Base-by-base conservation (phyloP, 2,329 filamentous ascomycete species). In the Sporothrix pseudoabietina region DNA sequence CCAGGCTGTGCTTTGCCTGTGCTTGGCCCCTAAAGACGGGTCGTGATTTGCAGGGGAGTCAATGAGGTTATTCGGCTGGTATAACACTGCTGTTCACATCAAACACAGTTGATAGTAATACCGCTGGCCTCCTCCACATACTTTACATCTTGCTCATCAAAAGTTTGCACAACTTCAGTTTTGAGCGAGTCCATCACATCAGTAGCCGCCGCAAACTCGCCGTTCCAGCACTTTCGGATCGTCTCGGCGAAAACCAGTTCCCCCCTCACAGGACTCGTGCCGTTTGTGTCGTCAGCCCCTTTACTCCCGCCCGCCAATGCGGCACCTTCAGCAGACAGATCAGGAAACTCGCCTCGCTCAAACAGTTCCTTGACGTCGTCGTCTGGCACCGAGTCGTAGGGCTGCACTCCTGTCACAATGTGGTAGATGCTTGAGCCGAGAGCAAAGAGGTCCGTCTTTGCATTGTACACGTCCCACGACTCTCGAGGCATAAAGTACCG, bases 181-280 rank as follows among this genome's bases (percentile, higher is more conserved):
- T 55, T 22, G n/a, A 55, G 52, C n/a, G 52, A 22, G 4, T 22
- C 52, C n/a, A 55, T 22, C 9, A 26, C 16, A 4, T 55, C 52
- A 6, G 9, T 19, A 26, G 52, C 16, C 59, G 10, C 32, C 8
- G 30, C 35, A 14, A 69, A 73, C 22, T 47, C 49, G 61, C 71
- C 41, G 14, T 54, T 14, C 71, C 71, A 72, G n/a, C 71, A 72
- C 71, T 22, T 12, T 19, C 63, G 47, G 4, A 72, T 72, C 44
- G 35, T 55, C 5, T 59, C 61, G 7, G 55, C 63, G 30, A 72
- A 72, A 32, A 69, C 4, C 44, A 72, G 16, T 19, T 55, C 10
- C 5, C 68, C 47, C 10, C 35, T 44, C 35, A 16, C 39, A 26
- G 61, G 35, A 39, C 9, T 66, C 9, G 22, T 30, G 14, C 47